Evolutionary conservation across 257 asterid species (phyloP), one percentile per base, ranked within the genome.

Genomic region (Solanum okadae): DNA sequence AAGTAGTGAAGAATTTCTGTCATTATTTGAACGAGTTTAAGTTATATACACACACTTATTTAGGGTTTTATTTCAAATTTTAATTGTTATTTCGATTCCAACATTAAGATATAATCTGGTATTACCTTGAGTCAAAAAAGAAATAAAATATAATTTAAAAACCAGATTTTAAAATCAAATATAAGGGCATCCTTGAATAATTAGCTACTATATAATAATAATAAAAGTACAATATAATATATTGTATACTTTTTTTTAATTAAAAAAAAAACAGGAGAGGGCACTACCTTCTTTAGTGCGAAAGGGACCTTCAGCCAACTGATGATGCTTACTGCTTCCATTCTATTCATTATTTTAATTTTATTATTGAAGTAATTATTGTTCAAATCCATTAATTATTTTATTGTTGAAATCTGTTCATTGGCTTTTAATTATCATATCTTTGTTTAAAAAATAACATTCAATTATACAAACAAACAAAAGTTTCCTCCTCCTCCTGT

Each of bases 231-330:
- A 56, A 20, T 20, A 56, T 56, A 20, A 56, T 52, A 18, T 52
- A 18, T 20, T 56, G 12, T 56, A 63, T 23, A 2, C 8, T 27
- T 68, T 27, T 65, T 13, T 16, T 52, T 49, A 5, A 63, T 10
- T 1, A 4, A 0, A 14, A 14, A 5, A 70, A 8, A 59, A 84
- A 59, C 22, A 44, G 52, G 72, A 33, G 88, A 65, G 59, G 27
- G 81, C 37, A 67, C 86, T 85, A 86, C 65, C 38, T 90, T 81
- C 27, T 44, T 81, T 87, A 88, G 61, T 87, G 29, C 59, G 93
- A 91, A 85, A 91, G 83, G 33, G 90, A 91, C 93, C n/a, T 46
- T 52, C 38, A 65, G 90, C 91, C 93, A 89, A 91, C 90, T 90
- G 52, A 67, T 81, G 33, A 67, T 81, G 33, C 42, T 38, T 38